A percentile compares a stretch with the other conserved stretches of the same genome.
phyloP scores from a whole-genome alignment of 768 basidiomycete genomes.

The Leucocoprinus sp. region DNA sequence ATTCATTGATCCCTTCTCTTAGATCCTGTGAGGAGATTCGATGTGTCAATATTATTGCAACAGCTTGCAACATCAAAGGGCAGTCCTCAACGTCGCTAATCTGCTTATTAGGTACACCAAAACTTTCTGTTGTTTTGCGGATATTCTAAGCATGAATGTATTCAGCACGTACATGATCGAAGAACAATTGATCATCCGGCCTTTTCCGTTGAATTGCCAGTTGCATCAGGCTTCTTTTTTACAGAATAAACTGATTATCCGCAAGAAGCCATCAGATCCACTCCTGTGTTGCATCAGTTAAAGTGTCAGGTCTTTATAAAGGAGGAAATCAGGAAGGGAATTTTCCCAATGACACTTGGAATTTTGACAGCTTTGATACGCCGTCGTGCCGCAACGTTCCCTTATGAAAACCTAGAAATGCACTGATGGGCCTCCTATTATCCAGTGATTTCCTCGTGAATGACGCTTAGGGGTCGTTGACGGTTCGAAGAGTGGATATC shows the following conservation, averaged over 20 bases:
- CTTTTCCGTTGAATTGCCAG: too few species aligned
- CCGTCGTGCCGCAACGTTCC: neutral
- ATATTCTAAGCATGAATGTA: too few species aligned
- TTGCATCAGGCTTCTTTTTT: too few species aligned
- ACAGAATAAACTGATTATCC: neutral
- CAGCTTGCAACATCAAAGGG: too few species aligned
- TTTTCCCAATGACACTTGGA: neutral
- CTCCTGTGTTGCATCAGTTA: slow-evolving; percentile 1
- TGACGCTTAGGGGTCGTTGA: neutral
- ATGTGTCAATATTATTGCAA: too few species aligned
- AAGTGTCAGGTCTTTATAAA: neutral
- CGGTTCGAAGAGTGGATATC: slow-evolving; percentile 1
- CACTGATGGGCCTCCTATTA: neutral
- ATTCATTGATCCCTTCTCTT: too few species aligned
- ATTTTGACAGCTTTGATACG: slow-evolving; percentile 2
- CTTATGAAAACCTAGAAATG: slow-evolving; percentile 7
- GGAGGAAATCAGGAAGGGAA: neutral
- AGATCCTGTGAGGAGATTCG: too few species aligned
- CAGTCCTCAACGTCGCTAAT: too few species aligned
- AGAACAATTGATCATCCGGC: too few species aligned
- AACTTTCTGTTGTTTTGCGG: too few species aligned
- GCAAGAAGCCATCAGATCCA: neutral
- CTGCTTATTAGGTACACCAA: too few species aligned
- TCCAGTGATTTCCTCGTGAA: neutral
- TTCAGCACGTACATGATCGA: neutral